phyloP scores from a whole-genome alignment of 352 stramenopile genomes.

The Globisporangium recalcitrans region DNA sequence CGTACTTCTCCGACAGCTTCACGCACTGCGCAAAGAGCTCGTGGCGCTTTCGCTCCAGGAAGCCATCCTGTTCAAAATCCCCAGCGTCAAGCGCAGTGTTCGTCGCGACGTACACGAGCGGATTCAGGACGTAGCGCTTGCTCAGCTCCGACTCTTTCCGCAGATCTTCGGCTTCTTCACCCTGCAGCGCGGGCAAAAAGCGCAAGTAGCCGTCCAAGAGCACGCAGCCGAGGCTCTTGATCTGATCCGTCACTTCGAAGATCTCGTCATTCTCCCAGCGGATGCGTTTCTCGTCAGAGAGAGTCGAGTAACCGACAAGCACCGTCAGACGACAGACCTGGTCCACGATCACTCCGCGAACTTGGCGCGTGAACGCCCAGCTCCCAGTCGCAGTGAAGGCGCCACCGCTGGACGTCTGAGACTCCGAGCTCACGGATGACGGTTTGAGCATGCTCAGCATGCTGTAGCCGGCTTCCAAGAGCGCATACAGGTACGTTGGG shows the following conservation, averaged over 20 bases:
- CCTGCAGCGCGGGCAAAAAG: conserved; percentile 33
- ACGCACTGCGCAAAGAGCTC: conserved; percentile 57
- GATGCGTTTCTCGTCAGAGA: conserved; percentile 25
- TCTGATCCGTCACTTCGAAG: conserved; percentile 61
- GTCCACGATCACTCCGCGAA: conserved; percentile 56
- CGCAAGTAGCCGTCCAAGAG: conserved; percentile 53
- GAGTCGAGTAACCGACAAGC: conserved; percentile 42
- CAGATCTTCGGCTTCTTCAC: conserved; percentile 51
- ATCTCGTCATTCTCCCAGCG: conserved; percentile 54
- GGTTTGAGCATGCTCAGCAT: conserved; percentile 67
- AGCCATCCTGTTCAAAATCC: conserved; percentile 23
- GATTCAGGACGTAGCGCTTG: conserved; percentile 60
- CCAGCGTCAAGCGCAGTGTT: conserved; percentile 15
- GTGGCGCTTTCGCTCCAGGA: conserved; percentile 33
- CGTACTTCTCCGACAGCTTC: conserved; percentile 57
- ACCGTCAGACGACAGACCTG: conserved; percentile 56
- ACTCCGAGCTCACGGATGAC: conserved; percentile 12
- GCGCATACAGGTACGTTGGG: conserved; percentile 46
- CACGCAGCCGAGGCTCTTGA: conserved; percentile 41
- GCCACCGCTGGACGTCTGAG: conserved; percentile 13
- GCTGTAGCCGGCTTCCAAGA: conserved; percentile 61
- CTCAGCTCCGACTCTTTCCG: conserved; percentile 52
- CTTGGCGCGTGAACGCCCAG: conserved; percentile 57
- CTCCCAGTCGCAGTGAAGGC: conserved; percentile 30
- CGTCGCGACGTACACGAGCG: conserved; percentile 67